These are phyloP conservation scores for Tuber magnatum DNA, from an alignment of 495 filamentous ascomycete genomes.

Conservation along the genomic window DNA sequence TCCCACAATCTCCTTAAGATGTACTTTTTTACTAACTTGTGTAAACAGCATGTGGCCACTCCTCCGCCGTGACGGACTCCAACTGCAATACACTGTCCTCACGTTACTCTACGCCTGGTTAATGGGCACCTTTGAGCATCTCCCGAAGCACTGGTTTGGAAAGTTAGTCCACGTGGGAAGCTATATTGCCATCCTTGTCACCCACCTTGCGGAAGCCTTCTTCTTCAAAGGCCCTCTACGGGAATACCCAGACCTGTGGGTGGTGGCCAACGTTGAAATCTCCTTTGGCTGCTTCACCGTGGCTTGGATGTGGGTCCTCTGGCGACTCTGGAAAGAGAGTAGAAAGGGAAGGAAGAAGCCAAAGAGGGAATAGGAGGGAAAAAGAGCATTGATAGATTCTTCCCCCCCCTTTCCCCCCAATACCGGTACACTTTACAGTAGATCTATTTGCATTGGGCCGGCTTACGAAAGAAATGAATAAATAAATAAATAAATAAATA, in stretches of 20 bases:
- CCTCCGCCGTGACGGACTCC: conserved; percentile 72
- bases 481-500: not conserved
- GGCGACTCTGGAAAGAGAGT: conserved; percentile 60
- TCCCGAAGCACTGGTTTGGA: conserved; percentile 67
- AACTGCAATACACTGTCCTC: conserved; percentile 75
- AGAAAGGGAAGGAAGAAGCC: conserved; percentile 30
- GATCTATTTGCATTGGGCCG: not conserved
- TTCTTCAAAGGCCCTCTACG: conserved; percentile 52
- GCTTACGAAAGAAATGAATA: not conserved
- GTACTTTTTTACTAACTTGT: not conserved
- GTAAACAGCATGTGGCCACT: conserved; percentile 73
- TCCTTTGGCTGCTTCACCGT: conserved; percentile 77
- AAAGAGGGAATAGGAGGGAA: conserved; percentile 26
- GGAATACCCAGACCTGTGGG: conserved; percentile 85
- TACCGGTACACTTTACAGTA: not conserved
- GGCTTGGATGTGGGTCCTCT: conserved; percentile 84
- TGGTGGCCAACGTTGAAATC: conserved; percentile 77
- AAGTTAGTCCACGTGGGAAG: conserved; percentile 64
- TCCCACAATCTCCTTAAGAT: not conserved
- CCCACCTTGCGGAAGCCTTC: conserved; percentile 70
- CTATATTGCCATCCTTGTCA: conserved; percentile 66
- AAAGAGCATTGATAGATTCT: not conserved
- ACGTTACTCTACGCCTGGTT: conserved; percentile 84
- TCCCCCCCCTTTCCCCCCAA: not conserved
- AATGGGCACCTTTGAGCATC: conserved; percentile 50